phyloP scores from a whole-genome alignment of 306 rosid species.

The Cucumis sativus region DNA sequence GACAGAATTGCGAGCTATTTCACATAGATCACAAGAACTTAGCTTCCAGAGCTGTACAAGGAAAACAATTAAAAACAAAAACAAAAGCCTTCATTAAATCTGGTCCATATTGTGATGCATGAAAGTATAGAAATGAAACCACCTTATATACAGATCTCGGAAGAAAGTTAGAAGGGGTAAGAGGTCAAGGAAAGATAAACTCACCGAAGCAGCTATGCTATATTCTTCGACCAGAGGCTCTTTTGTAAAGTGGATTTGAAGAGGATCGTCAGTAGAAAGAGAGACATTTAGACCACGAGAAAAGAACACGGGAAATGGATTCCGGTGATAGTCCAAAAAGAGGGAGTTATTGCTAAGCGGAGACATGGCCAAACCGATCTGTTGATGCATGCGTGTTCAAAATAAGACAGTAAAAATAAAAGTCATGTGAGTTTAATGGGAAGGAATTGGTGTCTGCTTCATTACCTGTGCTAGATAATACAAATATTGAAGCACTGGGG shows the following conservation, averaged over 20 bases:
- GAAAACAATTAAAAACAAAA: neutral
- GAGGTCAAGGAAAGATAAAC: constrained; percentile 24
- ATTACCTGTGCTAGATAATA: constrained; percentile 85
- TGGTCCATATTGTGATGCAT: neutral
- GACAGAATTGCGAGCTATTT: constrained; percentile 92
- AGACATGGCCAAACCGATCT: constrained; percentile 98
- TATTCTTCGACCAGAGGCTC: constrained; percentile 98
- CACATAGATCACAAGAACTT: constrained; percentile 93
- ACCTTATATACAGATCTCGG: neutral
- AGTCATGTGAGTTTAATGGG: neutral
- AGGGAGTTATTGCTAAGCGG: constrained; percentile 94
- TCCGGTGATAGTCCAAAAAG: constrained; percentile 92
- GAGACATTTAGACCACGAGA: constrained; percentile 91
- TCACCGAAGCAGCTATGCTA: constrained; percentile 97
- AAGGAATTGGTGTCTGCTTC: constrained; percentile 4
- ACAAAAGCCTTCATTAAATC: neutral
- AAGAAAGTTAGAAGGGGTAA: neutral
- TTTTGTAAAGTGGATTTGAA: constrained; percentile 93
- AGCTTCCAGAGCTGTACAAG: constrained; percentile 77
- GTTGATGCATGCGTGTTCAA: neutral
- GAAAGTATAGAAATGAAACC: neutral
- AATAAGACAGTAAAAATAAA: neutral
- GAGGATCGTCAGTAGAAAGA: constrained; percentile 98
- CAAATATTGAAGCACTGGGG: constrained; percentile 86
- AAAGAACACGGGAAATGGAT: constrained; percentile 85